Percentiles rank a stretch among this genome's conserved stretches.
Conservation (phyloP, 2,329 filamentous ascomycete species). For the Cladophialophora exuberans region DNA sequence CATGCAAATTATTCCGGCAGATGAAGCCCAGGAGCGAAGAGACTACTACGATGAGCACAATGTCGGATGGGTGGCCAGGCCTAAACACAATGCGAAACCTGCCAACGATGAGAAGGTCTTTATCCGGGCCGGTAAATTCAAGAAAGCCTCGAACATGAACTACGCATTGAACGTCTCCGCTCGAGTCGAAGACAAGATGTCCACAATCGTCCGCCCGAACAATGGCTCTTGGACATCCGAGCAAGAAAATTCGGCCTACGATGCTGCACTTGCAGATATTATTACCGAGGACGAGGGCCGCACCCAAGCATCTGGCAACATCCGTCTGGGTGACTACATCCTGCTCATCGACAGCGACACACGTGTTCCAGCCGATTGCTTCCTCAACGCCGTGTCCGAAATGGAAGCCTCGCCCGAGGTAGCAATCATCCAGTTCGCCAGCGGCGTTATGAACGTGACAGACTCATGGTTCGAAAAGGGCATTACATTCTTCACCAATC, state of each 20-base stretch:
- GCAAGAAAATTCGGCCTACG: constrained; percentile 53
- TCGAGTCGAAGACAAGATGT: constrained; percentile 64
- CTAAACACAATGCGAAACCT: constrained; percentile 54
- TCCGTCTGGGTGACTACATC: constrained; percentile 80
- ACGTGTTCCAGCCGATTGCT: constrained; percentile 67
- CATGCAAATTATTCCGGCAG: constrained; percentile 44
- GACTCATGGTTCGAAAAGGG: constrained; percentile 74
- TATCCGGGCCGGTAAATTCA: constrained; percentile 65
- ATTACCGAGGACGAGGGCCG: constrained; percentile 57
- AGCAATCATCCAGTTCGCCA: constrained; percentile 72
- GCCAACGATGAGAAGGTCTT: constrained; percentile 23
- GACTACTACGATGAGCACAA: constrained; percentile 55
- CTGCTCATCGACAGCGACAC: constrained; percentile 72
- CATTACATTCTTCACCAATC: constrained; percentile 78
- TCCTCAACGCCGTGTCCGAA: constrained; percentile 70
- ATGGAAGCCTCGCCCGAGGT: constrained; percentile 72
- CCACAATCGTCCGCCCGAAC: constrained; percentile 12
- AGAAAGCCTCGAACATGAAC: constrained; percentile 78
- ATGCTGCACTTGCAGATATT: constrained; percentile 53
- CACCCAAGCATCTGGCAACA: constrained; percentile 76
- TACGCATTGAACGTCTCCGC: constrained; percentile 66
- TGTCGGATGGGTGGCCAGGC: constrained; percentile 55
- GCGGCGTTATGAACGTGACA: constrained; percentile 76
- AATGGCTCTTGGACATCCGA: constrained; percentile 36
- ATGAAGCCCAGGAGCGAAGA: constrained; percentile 48